Percentiles rank a stretch among this genome's conserved stretches.
Conservation (phyloP, 2,329 filamentous ascomycete genomes). For the Calonectria ilicicola region DNA sequence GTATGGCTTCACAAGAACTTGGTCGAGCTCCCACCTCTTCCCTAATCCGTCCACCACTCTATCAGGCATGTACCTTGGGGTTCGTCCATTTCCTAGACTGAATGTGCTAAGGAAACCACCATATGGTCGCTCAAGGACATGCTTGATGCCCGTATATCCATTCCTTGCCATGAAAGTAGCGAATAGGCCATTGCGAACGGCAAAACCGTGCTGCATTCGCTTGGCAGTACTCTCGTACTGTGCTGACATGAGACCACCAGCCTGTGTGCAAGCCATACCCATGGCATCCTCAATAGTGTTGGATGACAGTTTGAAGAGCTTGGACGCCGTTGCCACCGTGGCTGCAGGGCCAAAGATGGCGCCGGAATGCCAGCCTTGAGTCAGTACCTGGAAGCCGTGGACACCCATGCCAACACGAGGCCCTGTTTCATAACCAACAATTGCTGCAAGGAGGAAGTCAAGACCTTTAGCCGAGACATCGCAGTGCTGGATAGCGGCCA, state of each 20-base stretch:
- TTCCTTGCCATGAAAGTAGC: not conserved
- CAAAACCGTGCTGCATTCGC: not conserved
- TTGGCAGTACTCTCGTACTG: not conserved
- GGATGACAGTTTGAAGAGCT: not conserved
- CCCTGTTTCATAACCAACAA: not conserved
- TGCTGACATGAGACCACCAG: not conserved
- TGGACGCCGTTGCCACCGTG: not conserved
- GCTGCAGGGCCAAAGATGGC: not conserved
- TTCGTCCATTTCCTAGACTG: not conserved
- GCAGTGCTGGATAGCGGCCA: not conserved
- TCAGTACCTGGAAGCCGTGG: not conserved
- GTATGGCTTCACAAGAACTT: conserved; percentile 3
- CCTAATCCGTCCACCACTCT: not conserved
- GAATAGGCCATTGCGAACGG: not conserved
- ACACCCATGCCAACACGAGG: not conserved
- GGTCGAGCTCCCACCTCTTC: conserved; percentile 1
- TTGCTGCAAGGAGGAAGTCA: not conserved
- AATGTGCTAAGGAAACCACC: not conserved
- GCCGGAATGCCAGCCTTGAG: conserved; percentile 2
- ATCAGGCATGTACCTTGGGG: not conserved
- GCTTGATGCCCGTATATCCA: not conserved
- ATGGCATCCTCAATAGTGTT: not conserved
- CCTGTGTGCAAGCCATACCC: not conserved
- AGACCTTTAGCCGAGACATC: not conserved
- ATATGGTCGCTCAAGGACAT: not conserved